Conservation (phyloP, 139 green algal species). For the Auxenochlorella pyrenoidosa region DNA sequence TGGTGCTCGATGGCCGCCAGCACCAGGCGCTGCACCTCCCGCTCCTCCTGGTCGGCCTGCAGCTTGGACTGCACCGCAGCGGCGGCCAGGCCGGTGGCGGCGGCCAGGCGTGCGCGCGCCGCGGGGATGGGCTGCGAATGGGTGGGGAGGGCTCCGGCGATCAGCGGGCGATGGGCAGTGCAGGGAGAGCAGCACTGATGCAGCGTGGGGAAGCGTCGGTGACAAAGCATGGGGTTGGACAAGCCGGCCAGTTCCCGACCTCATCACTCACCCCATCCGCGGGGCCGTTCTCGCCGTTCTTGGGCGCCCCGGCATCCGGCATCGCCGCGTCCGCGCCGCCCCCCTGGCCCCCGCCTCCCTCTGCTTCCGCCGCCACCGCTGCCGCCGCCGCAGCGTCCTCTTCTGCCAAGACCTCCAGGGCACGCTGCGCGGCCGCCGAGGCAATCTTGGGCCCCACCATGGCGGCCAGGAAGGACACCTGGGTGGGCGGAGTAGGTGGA, state of each 20-base stretch:
- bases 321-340: neutral
- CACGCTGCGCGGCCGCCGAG: constrained; percentile 82
- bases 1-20: constrained; percentile 41
- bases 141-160: neutral
- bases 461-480: constrained; percentile 79
- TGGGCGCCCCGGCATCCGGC: neutral
- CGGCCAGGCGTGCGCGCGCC: constrained; percentile 48
- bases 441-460: constrained; percentile 87
- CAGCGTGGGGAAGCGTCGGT: no score
- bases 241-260: neutral
- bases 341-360: neutral
- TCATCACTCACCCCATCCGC: neutral
- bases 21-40: constrained; percentile 81
- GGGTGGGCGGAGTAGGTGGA: neutral
- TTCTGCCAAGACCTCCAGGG: constrained; percentile 78
- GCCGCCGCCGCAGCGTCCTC: constrained; percentile 55
- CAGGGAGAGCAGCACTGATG: neutral
- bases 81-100: constrained; percentile 66
- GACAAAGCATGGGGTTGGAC: neutral
- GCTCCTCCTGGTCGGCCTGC: constrained; percentile 80
- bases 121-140: constrained; percentile 10
- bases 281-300: neutral
- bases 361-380: constrained; percentile 6
- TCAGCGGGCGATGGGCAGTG: neutral
- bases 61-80: constrained; percentile 73